Evolutionary conservation across 2,329 filamentous ascomycete species (phyloP).

Genomic region (Aureobasidium sp.): DNA sequence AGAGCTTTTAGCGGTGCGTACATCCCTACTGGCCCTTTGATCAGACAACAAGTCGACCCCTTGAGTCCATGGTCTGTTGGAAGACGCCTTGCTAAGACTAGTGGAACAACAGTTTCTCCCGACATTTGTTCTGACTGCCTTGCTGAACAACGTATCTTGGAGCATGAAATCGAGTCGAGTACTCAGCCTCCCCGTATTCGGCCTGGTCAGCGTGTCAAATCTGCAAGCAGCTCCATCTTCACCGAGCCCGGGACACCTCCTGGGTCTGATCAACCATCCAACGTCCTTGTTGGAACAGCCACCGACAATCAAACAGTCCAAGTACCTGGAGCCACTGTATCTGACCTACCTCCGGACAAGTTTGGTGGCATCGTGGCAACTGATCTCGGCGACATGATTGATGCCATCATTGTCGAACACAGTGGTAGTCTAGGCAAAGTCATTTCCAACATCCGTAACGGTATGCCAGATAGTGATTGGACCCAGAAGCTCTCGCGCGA

Average conservation of each 20-base stretch:
- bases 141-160: constrained; percentile 21
- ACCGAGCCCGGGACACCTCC: constrained; percentile 12
- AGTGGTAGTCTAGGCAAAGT: constrained; percentile 29
- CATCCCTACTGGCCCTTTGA: constrained; percentile 19
- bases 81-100: constrained; percentile 15
- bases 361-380: constrained; percentile 21
- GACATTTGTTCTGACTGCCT: constrained; percentile 24
- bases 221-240: constrained; percentile 8
- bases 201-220: background rate
- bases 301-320: constrained; percentile 13
- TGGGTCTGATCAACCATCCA: background rate
- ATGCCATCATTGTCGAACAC: constrained; percentile 34
- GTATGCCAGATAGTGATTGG: constrained; percentile 15
- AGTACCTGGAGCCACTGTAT: constrained; percentile 13
- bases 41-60: constrained; percentile 21
- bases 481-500: constrained; percentile 22
- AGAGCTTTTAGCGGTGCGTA: constrained; percentile 22
- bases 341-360: constrained; percentile 11
- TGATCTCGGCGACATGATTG: constrained; percentile 31
- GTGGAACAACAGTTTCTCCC: constrained; percentile 16
- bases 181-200: background rate
- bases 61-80: constrained; percentile 23
- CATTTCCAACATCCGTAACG: constrained; percentile 29
- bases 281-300: constrained; percentile 12
- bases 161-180: constrained; percentile 15